These are phyloP conservation scores for Coniella lustricola DNA, from an alignment of 2,329 filamentous ascomycete species.

Conservation along the genomic window DNA sequence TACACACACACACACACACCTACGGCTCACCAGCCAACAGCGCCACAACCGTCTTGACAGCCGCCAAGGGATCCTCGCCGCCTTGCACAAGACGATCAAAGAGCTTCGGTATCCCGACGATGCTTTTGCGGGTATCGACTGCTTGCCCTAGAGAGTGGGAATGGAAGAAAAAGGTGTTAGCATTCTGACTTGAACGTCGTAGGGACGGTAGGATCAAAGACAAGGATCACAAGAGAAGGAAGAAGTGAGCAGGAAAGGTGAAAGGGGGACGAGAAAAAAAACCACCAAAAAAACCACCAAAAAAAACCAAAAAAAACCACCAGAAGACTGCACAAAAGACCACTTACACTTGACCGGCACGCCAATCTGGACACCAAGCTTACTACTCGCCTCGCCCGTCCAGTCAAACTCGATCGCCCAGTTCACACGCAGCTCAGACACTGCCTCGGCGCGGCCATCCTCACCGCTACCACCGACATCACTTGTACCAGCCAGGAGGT, in stretches of 20 bases:
- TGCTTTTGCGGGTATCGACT: constrained; percentile 46
- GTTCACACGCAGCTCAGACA: constrained; percentile 43
- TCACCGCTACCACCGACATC: too few relatives aligned
- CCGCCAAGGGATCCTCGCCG: constrained; percentile 46
- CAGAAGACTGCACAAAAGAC: constrained; percentile 12
- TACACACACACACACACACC: constrained; percentile 2
- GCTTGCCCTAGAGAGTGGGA: too few relatives aligned
- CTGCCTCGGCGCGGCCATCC: constrained; percentile 23
- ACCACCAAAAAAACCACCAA: neutral
- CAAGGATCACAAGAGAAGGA: too few relatives aligned
- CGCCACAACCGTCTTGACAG: constrained; percentile 54
- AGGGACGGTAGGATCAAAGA: too few relatives aligned
- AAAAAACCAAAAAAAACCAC: neutral
- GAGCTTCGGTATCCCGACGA: constrained; percentile 51
- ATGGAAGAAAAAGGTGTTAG: too few relatives aligned
- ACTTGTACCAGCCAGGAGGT: constrained; percentile 22
- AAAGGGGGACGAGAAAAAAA: neutral
- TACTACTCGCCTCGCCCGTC: constrained; percentile 62
- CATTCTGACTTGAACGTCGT: too few relatives aligned
- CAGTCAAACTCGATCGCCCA: constrained; percentile 65
- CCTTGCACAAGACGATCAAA: constrained; percentile 54
- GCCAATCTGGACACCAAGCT: constrained; percentile 45
- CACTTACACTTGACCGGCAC: constrained; percentile 60
- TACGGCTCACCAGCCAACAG: constrained; percentile 43
- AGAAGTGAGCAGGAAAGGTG: too few relatives aligned